Evolutionary conservation across 176 grass and related monocot genomes (phyloP).

Genomic region (Pontederia crassipes): DNA sequence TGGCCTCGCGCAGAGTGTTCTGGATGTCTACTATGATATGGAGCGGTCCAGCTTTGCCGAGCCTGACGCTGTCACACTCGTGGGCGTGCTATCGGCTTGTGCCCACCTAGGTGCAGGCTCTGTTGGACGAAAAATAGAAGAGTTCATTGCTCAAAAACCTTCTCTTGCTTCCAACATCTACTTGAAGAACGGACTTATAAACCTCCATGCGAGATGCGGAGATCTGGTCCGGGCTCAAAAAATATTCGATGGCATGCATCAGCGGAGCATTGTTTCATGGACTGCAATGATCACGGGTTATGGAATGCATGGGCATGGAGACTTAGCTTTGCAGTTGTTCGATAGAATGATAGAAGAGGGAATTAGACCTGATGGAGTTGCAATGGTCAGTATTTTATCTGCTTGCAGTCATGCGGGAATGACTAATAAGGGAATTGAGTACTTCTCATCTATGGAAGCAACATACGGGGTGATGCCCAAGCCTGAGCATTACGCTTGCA

Average conservation of each 20-base stretch:
- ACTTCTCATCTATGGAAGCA: constrained; percentile 42
- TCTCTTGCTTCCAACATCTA: constrained; percentile 34
- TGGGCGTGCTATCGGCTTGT: constrained; percentile 49
- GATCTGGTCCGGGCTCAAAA: constrained; percentile 26
- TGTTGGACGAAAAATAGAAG: constrained; percentile 30
- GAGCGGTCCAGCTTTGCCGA: constrained; percentile 16
- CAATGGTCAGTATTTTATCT: constrained; percentile 44
- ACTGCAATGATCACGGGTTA: constrained; percentile 46
- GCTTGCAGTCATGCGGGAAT: constrained; percentile 56
- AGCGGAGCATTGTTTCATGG: constrained; percentile 53
- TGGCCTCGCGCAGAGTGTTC: constrained; percentile 31
- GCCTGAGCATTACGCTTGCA: constrained; percentile 55
- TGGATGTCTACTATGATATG: constrained; percentile 46
- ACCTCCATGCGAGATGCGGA: constrained; percentile 47
- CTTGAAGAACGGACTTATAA: constrained; percentile 56
- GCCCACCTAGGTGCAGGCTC: constrained; percentile 36
- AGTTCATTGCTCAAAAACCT: constrained; percentile 14
- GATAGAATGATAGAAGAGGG: constrained; percentile 33
- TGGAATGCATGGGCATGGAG: constrained; percentile 49
- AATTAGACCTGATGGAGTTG: constrained; percentile 34
- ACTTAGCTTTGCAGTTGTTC: constrained; percentile 35
- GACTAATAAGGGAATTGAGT: constrained; percentile 34
- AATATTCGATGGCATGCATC: constrained; percentile 48
- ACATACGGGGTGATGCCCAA: constrained; percentile 19
- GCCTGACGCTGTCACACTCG: constrained; percentile 47